Base-by-base conservation (phyloP, 768 basidiomycete genomes). In the Mrakia hoshinonis region DNA sequence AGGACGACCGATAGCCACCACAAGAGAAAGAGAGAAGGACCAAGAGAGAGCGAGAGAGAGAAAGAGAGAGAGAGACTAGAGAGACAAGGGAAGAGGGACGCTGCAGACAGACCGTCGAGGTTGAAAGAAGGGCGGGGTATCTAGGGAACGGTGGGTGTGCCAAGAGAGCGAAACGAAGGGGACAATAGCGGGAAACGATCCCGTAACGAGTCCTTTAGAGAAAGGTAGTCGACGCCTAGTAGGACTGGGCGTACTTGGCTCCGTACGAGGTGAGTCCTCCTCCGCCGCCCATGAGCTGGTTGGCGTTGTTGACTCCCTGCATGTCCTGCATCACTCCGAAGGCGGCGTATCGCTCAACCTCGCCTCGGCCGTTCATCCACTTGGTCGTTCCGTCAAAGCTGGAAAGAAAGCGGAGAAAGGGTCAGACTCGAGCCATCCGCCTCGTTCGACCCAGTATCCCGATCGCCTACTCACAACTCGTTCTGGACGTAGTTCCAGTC, bases 221-320 rank as follows among this genome's bases (percentile, higher is more conserved):
- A 43, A 43, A 43, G 15, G 15, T 7, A 43, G 15, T 43, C 43
- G n/a, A n/a, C 7, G 0, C 34, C 36, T 38, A 61, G 62, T 46
- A 64, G n/a, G 43, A 26, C 4, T 36, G 26, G 24, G 24, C 22
- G 26, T 66, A 51, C 29, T 48, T 49, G 34, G 29, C 1, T 51
- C 29, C 31, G 43, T 34, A 38, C 12, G 64, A 66, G 48, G 49
- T 49, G 31, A 66, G 26, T 34, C 48, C 46, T n/a, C 51, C 24
- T 22, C 38, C 62, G 20, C 43, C 62, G 26, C 20, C 2, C n/a
- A 47, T n/a, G 68, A 52, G 60, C 43, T 29, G 26, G 64, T 71
- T 71, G 54, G 70, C 70, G 26, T 38, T 51, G 64, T 71, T 71
- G 70, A 71, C 70, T 43, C 72, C 72, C 61, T 73, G 72, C 31